Evolutionary conservation across 352 stramenopile species (phyloP).

Genomic region (Halophytophthora polymorphica): DNA sequence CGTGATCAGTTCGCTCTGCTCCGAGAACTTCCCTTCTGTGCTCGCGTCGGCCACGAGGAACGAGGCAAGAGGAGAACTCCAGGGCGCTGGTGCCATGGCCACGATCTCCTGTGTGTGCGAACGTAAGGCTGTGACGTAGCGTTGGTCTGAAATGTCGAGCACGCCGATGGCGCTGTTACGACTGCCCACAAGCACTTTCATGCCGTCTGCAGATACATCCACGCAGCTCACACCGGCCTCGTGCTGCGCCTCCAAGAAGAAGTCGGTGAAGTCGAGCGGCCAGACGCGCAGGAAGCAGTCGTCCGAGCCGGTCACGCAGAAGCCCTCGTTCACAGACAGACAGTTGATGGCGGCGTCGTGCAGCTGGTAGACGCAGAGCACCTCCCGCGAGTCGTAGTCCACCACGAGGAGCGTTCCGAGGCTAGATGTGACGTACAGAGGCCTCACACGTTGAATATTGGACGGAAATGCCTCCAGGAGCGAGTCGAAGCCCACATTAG

Average conservation of each 20-base stretch:
- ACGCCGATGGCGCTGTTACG: constrained; percentile 78
- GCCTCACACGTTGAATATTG: constrained; percentile 47
- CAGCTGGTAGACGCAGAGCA: constrained; percentile 89
- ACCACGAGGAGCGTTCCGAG: constrained; percentile 76
- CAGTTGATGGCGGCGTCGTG: constrained; percentile 84
- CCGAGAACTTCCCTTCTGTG: not conserved
- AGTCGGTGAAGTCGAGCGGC: constrained; percentile 91
- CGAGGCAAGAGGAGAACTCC: constrained; percentile 16
- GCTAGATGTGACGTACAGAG: constrained; percentile 78
- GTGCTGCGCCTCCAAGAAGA: constrained; percentile 89
- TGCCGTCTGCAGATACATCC: constrained; percentile 74
- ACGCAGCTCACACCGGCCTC: constrained; percentile 62
- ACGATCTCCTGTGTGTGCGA: constrained; percentile 64
- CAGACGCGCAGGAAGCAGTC: constrained; percentile 90
- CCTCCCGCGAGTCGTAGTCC: constrained; percentile 75
- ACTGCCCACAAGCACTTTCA: constrained; percentile 74
- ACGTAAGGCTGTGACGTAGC: constrained; percentile 78
- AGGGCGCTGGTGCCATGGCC: constrained; percentile 29
- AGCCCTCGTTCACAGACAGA: constrained; percentile 86
- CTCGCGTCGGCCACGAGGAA: constrained; percentile 17
- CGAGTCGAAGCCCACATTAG: constrained; percentile 80
- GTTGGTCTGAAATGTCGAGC: constrained; percentile 79
- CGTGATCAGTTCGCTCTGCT: constrained; percentile 48
- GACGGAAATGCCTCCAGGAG: constrained; percentile 54
- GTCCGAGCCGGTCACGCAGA: constrained; percentile 85